Evolutionary conservation across 1,139 yeast genomes (phyloP).

Genomic region (Blastobotrys aristatus): DNA sequence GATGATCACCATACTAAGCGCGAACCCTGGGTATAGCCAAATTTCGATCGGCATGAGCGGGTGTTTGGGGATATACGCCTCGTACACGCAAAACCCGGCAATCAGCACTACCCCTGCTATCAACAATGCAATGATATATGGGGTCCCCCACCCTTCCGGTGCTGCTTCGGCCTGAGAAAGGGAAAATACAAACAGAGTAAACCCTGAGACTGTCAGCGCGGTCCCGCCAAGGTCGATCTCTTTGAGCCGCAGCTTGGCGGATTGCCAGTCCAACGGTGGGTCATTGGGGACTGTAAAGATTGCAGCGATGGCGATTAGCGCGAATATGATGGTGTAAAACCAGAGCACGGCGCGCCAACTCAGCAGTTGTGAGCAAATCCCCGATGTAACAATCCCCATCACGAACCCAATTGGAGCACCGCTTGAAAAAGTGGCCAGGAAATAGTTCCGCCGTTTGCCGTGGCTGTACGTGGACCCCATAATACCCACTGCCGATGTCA

Average conservation of each 20-base stretch:
- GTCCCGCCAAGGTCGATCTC: slow-evolving; percentile 41
- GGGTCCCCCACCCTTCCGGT: slow-evolving; percentile 41
- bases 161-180: slow-evolving; percentile 41
- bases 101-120: slow-evolving; percentile 38
- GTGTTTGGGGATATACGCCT: slow-evolving; percentile 34
- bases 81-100: slow-evolving; percentile 38
- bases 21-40: slow-evolving; percentile 38
- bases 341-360: slow-evolving; percentile 41
- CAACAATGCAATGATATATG: slow-evolving; percentile 42
- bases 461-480: slow-evolving; percentile 37
- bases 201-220: slow-evolving; percentile 36
- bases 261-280: slow-evolving; percentile 14
- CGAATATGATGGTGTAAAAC: slow-evolving; percentile 39
- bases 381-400: slow-evolving; percentile 39
- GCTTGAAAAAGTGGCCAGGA: slow-evolving; percentile 41
- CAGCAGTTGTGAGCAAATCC: slow-evolving; percentile 38
- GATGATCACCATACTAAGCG: slow-evolving; percentile 37
- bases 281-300: slow-evolving; percentile 34
- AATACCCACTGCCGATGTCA: slow-evolving; percentile 45
- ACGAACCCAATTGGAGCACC: slow-evolving; percentile 47
- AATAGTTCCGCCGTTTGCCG: slow-evolving; percentile 38
- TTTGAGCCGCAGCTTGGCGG: slow-evolving; percentile 23
- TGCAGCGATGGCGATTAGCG: slow-evolving; percentile 29
- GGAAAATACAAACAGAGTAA: slow-evolving; percentile 40
- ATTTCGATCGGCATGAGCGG: slow-evolving; percentile 46